Evolutionary conservation across 2,329 filamentous ascomycete genomes (phyloP).

Genomic region (Myriangium duriaei): DNA sequence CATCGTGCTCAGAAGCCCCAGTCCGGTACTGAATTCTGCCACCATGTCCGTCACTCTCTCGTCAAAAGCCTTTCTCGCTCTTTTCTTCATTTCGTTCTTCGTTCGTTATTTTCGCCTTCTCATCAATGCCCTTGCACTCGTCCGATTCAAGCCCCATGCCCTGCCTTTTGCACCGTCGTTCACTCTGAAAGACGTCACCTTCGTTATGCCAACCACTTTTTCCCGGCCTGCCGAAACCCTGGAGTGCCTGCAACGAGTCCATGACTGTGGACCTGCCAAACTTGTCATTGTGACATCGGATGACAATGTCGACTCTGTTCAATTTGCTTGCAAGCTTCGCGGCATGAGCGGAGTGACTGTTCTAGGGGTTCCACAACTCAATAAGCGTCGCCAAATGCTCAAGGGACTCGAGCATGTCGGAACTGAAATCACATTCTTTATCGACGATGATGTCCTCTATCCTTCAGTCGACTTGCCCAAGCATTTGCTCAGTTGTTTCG

Average conservation of each 20-base stretch:
- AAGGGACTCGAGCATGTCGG: slow-evolving; percentile 18
- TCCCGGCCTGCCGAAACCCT: slow-evolving; percentile 19
- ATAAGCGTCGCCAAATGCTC: slow-evolving; percentile 25
- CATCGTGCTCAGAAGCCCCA: too few species aligned
- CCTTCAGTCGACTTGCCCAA: slow-evolving; percentile 17
- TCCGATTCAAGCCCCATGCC: slow-evolving; percentile 18
- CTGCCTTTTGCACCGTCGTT: slow-evolving; percentile 17
- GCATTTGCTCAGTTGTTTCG: slow-evolving; percentile 27
- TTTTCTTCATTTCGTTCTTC: too few species aligned
- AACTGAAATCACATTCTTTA: slow-evolving; percentile 21
- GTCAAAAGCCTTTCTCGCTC: too few species aligned
- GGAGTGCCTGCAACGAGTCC: slow-evolving; percentile 18
- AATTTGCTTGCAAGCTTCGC: slow-evolving; percentile 11
- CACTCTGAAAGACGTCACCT: slow-evolving; percentile 18
- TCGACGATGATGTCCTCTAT: slow-evolving; percentile 27
- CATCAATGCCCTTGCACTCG: slow-evolving; percentile 19
- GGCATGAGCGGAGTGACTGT: slow-evolving; percentile 15
- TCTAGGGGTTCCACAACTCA: slow-evolving; percentile 22
- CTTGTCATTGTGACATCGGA: slow-evolving; percentile 21
- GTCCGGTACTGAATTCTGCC: too few species aligned
- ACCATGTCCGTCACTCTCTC: too few species aligned
- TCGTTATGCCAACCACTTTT: slow-evolving; percentile 25
- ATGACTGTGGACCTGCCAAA: slow-evolving; percentile 14
- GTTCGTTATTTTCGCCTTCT: slow-evolving; percentile 20
- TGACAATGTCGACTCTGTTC: slow-evolving; percentile 15